A percentile compares a stretch with the other conserved stretches of the same genome.
These are phyloP conservation scores for Boeremia lycopersici DNA, from an alignment of 2,329 filamentous ascomycete species.

Conservation along the genomic window DNA sequence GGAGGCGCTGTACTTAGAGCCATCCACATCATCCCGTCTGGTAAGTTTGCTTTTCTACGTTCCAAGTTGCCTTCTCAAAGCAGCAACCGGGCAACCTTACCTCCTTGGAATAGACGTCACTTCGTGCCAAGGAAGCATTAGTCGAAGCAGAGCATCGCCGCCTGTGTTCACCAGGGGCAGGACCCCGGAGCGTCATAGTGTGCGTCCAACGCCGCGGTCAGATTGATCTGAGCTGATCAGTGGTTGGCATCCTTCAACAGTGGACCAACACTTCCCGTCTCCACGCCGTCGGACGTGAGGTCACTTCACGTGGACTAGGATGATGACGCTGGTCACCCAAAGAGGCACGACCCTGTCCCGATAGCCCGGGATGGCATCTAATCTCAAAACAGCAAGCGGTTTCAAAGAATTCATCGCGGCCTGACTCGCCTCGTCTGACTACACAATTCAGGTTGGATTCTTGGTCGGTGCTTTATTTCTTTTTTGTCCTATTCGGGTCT, in stretches of 20 bases:
- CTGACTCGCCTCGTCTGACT: constrained; percentile 16
- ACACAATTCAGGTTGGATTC: neutral
- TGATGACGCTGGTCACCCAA: constrained; percentile 25
- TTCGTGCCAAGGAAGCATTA: neutral
- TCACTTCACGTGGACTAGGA: constrained; percentile 26
- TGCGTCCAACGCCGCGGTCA: constrained; percentile 37
- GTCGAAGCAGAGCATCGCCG: constrained; percentile 4
- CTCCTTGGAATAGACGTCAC: neutral
- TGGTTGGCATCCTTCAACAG: constrained; percentile 30
- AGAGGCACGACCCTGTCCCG: constrained; percentile 24
- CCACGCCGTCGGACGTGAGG: constrained; percentile 37
- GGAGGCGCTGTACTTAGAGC: neutral
- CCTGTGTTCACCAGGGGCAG: constrained; percentile 17
- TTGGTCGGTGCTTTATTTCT: neutral
- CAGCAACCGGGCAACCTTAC: neutral
- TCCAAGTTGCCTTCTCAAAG: neutral
- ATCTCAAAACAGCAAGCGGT: constrained; percentile 19
- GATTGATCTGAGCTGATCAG: constrained; percentile 35
- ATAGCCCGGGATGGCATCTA: constrained; percentile 15
- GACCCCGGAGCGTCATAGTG: constrained; percentile 30
- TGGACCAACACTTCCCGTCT: constrained; percentile 26
- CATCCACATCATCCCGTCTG: no score
- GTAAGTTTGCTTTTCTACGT: no score
- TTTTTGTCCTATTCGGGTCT: neutral
- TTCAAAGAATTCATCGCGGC: constrained; percentile 14